Conservation (phyloP, 202 grass and related monocot species). For the Elaeis oleifera region DNA sequence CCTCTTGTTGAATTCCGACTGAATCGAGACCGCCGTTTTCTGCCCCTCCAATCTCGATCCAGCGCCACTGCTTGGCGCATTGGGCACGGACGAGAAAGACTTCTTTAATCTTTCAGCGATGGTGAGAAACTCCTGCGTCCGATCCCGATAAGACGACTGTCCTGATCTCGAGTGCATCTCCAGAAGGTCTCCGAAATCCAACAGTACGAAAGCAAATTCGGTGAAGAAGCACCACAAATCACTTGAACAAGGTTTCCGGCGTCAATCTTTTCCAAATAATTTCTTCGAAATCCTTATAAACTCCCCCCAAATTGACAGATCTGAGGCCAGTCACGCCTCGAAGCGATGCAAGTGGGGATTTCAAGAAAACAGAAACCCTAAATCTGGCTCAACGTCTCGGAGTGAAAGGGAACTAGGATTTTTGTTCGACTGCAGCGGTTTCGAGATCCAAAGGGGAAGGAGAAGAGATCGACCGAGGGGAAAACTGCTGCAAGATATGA, state of each 20-base stretch:
- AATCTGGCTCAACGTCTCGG: too few species aligned
- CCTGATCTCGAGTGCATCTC: not conserved
- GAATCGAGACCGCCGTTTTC: not conserved
- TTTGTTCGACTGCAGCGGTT: too few species aligned
- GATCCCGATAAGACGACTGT: constrained; percentile 8
- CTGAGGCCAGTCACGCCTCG: not conserved
- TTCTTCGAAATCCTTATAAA: not conserved
- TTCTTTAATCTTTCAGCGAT: not conserved
- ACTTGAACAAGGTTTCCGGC: not conserved
- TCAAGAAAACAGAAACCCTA: not conserved
- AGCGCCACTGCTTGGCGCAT: constrained; percentile 20
- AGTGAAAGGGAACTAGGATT: too few species aligned
- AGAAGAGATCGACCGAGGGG: too few species aligned
- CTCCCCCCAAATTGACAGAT: not conserved
- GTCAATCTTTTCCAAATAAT: not conserved
- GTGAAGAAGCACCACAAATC: not conserved
- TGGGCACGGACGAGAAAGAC: not conserved
- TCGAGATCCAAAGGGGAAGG: too few species aligned
- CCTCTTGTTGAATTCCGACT: constrained; percentile 11
- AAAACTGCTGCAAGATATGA: too few species aligned
- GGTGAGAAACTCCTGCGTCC: constrained; percentile 10
- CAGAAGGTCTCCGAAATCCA: not conserved
- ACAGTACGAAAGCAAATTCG: not conserved
- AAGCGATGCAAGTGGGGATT: not conserved
- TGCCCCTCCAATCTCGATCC: not conserved